phyloP scores from a whole-genome alignment of 768 basidiomycete species.

The Amyloporia xantha region DNA sequence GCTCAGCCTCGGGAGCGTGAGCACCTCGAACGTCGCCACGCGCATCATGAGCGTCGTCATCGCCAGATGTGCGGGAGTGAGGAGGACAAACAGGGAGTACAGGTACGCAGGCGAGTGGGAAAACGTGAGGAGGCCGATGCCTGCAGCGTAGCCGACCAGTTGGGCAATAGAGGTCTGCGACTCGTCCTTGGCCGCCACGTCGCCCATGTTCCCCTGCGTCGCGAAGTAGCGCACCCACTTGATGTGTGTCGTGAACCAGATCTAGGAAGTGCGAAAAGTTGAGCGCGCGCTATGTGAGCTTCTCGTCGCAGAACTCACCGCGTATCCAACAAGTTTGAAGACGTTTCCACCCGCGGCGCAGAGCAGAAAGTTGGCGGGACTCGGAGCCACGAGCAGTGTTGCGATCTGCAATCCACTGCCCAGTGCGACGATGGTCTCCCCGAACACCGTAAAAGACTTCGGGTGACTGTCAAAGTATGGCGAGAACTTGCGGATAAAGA shows the following conservation, averaged over 20 bases:
- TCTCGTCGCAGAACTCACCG: constrained; percentile 13
- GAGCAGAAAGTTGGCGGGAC: constrained; percentile 18
- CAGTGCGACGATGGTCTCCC: constrained; percentile 15
- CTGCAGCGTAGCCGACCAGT: constrained; percentile 21
- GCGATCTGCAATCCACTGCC: constrained; percentile 23
- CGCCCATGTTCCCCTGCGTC: constrained; percentile 21
- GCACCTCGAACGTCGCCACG: constrained; percentile 22
- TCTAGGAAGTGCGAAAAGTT: constrained; percentile 7
- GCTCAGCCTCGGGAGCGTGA: constrained; percentile 22
- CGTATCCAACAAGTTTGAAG: constrained; percentile 23
- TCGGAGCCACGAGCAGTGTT: constrained; percentile 17
- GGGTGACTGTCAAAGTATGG: constrained; percentile 26
- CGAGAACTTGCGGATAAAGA: constrained; percentile 23
- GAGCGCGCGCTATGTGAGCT: background rate
- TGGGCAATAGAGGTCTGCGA: constrained; percentile 24
- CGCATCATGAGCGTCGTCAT: constrained; percentile 22
- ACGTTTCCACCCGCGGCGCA: constrained; percentile 25
- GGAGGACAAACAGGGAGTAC: constrained; percentile 19
- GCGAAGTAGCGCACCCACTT: constrained; percentile 24
- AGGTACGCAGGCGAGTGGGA: constrained; percentile 23
- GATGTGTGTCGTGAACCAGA: constrained; percentile 26
- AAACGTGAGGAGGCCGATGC: constrained; percentile 21
- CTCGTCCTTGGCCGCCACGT: constrained; percentile 25
- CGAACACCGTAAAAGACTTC: constrained; percentile 23
- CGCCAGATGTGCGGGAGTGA: constrained; percentile 18